A percentile compares a stretch with the other conserved stretches of the same genome.
Conservation (phyloP, 2,329 filamentous ascomycete species). For the Sporothrix variecibatus region DNA sequence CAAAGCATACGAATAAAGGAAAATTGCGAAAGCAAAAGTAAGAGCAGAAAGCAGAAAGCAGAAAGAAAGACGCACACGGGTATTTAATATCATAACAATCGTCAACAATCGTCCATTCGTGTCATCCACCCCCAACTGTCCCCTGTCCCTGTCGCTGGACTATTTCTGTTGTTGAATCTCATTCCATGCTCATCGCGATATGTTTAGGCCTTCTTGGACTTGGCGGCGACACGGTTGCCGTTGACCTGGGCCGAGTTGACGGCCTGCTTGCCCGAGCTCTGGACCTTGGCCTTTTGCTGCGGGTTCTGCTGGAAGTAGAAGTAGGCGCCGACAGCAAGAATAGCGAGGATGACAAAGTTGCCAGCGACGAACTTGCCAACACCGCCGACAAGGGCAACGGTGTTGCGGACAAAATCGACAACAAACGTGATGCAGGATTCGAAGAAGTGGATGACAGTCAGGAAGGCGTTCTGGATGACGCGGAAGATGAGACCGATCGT, state of each 20-base stretch:
- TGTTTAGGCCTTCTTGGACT: neutral
- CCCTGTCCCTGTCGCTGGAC: neutral
- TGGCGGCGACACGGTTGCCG: neutral
- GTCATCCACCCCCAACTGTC: neutral
- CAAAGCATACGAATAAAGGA: neutral
- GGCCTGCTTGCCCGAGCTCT: neutral
- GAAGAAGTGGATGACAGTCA: neutral
- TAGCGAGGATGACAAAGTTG: constrained; percentile 11
- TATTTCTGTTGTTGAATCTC: neutral
- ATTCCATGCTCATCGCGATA: no score
- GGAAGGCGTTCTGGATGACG: neutral
- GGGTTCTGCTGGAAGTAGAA: constrained; percentile 3
- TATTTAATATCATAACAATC: neutral
- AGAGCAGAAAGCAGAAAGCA: neutral
- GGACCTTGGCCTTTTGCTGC: constrained; percentile 14
- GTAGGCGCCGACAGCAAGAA: constrained; percentile 6
- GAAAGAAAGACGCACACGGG: neutral
- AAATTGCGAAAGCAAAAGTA: neutral
- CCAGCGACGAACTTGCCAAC: constrained; percentile 19
- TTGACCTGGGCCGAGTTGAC: neutral
- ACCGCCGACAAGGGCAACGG: constrained; percentile 12
- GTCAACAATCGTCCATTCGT: neutral
- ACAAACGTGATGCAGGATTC: neutral
- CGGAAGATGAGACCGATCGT: constrained; percentile 11
- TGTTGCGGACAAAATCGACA: neutral